These are phyloP conservation scores for Toxoplasma gondii DNA, from an alignment of 169 alveolate species.

Conservation along the genomic window DNA sequence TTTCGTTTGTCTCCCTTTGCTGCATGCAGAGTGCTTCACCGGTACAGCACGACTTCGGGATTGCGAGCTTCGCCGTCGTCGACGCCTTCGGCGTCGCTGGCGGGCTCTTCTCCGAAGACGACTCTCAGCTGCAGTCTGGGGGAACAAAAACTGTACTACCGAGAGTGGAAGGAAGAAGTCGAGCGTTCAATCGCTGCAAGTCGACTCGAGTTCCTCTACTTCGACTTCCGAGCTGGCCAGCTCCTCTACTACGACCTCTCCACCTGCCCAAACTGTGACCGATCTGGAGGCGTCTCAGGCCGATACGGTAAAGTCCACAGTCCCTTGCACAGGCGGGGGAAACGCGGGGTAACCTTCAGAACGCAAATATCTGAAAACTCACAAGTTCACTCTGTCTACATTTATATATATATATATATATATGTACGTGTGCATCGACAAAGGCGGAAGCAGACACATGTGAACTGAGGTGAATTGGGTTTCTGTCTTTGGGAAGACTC, in stretches of 20 bases:
- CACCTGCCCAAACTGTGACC: conserved; percentile 51
- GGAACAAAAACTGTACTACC: conserved; percentile 24
- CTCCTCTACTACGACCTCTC: conserved; percentile 39
- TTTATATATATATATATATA: too few species aligned
- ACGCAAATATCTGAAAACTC: background rate
- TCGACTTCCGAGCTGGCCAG: conserved; percentile 33
- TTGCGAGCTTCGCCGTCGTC: background rate
- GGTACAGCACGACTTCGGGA: conserved; percentile 29
- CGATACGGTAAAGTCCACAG: conserved; percentile 4
- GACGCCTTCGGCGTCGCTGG: background rate
- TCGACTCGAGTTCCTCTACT: conserved; percentile 19
- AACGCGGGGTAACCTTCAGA: background rate
- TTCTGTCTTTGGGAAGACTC: background rate
- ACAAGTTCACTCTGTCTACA: too few species aligned
- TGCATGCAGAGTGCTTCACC: conserved; percentile 28
- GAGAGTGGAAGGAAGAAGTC: conserved; percentile 30
- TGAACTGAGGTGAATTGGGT: background rate
- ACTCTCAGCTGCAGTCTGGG: conserved; percentile 32
- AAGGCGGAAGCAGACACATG: background rate
- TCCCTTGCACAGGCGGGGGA: background rate
- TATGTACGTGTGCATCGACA: too few species aligned
- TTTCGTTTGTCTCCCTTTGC: background rate
- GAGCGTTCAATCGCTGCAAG: background rate
- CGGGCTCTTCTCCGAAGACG: background rate
- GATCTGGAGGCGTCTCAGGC: conserved; percentile 22